These are phyloP conservation scores for Tripidium arundinaceum DNA, from an alignment of 202 grass and related monocot species.

Conservation along the genomic window DNA sequence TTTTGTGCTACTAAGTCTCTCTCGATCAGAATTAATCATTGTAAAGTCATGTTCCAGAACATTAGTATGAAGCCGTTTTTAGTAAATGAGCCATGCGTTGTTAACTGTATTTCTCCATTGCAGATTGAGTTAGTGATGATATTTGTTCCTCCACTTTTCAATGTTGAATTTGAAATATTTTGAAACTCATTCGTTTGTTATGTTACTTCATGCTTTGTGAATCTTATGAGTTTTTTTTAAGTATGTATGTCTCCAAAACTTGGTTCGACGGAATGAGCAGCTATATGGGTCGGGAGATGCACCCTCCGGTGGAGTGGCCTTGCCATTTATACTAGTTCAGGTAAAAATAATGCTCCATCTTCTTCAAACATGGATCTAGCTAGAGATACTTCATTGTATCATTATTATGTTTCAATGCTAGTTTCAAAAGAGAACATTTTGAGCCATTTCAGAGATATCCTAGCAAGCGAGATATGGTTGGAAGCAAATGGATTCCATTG, in stretches of 20 bases:
- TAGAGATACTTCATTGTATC: not conserved
- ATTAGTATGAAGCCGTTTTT: not conserved
- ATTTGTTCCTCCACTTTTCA: slow-evolving; percentile 17
- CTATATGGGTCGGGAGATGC: slow-evolving; percentile 68
- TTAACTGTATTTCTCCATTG: not conserved
- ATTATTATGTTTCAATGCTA: slow-evolving; percentile 19
- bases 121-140: slow-evolving; percentile 2
- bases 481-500: not conserved
- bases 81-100: not conserved
- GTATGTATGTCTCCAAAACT: slow-evolving; percentile 82
- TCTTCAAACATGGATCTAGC: slow-evolving; percentile 21
- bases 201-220: slow-evolving; percentile 8
- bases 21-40: not conserved
- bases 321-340: slow-evolving; percentile 97
- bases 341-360: slow-evolving; percentile 31
- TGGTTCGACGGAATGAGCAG: slow-evolving; percentile 78
- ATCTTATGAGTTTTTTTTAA: slow-evolving; percentile 33
- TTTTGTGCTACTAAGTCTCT: not conserved
- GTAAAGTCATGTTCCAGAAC: not conserved
- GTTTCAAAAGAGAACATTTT: not conserved
- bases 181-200: not conserved
- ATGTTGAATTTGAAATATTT: slow-evolving; percentile 22
- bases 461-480: not conserved
- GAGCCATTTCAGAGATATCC: slow-evolving; percentile 14
- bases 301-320: slow-evolving; percentile 89